These are phyloP conservation scores for Penicillium paradoxum DNA, from an alignment of 495 filamentous ascomycete species.

Conservation along the genomic window DNA sequence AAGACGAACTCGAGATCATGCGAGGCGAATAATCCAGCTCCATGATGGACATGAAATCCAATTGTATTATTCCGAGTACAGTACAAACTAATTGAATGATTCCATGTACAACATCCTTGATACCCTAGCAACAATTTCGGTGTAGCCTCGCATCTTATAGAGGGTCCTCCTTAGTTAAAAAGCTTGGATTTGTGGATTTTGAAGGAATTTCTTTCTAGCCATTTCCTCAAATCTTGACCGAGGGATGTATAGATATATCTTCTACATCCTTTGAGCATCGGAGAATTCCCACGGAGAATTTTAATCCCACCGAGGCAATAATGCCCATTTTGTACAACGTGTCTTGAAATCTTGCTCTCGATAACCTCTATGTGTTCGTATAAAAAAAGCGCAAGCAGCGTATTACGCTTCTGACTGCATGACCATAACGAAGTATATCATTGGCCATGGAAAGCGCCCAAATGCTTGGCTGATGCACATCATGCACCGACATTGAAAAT, in stretches of 20 bases:
- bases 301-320: too few relatives aligned
- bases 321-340: too few relatives aligned
- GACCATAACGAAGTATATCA: neutral
- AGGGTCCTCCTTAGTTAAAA: neutral
- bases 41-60: neutral
- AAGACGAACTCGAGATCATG: slow-evolving; percentile 37
- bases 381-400: too few relatives aligned
- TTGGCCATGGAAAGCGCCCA: neutral
- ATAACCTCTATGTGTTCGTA: too few relatives aligned
- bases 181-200: too few relatives aligned
- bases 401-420: neutral
- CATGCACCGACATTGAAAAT: neutral
- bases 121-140: neutral
- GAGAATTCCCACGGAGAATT: too few relatives aligned
- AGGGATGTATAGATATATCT: too few relatives aligned
- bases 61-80: neutral
- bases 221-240: too few relatives aligned
- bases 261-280: too few relatives aligned
- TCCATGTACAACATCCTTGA: neutral
- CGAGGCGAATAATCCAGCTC: slow-evolving; percentile 7
- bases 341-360: too few relatives aligned
- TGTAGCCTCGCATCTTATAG: neutral
- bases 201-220: too few relatives aligned
- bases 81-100: neutral
- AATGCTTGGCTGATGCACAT: neutral